Percentiles rank a stretch among this genome's conserved stretches.
phyloP scores from a whole-genome alignment of 441 rosid species.

The Manihot esculenta region DNA sequence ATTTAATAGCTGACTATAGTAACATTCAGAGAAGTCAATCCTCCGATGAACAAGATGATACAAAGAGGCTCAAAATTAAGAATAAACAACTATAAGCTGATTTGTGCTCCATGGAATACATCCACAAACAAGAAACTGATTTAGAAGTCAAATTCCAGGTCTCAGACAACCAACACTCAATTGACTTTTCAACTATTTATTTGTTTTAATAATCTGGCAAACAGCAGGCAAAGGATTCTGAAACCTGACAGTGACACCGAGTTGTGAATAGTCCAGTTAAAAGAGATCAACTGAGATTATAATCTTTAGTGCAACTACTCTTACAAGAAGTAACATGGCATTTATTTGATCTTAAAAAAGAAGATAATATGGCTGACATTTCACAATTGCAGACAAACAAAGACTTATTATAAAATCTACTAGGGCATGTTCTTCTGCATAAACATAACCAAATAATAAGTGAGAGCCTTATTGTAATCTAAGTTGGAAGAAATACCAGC shows the following conservation, averaged over 20 bases:
- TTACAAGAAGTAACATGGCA: neutral
- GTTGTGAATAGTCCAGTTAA: too few species aligned
- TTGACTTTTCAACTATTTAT: neutral
- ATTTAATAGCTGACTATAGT: neutral
- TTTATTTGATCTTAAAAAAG: neutral
- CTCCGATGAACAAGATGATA: neutral
- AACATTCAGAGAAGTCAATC: constrained; percentile 2
- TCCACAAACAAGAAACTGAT: too few species aligned
- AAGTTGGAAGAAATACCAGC: constrained; percentile 51
- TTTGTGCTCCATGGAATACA: neutral
- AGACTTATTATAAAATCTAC: neutral
- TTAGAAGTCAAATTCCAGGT: too few species aligned
- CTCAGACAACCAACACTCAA: neutral
- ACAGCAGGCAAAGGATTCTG: neutral
- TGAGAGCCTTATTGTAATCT: neutral
- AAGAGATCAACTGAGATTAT: neutral
- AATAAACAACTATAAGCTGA: neutral
- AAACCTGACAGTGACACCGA: too few species aligned
- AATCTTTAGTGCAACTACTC: neutral
- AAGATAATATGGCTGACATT: neutral
- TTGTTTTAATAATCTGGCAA: neutral
- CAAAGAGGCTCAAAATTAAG: neutral
- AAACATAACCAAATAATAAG: neutral
- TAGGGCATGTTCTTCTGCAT: neutral
- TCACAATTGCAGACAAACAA: neutral